A percentile compares a stretch with the other conserved stretches of the same genome.
Conservation (phyloP, 805 yeast genomes). For the Monosporozyma aerobia region DNA sequence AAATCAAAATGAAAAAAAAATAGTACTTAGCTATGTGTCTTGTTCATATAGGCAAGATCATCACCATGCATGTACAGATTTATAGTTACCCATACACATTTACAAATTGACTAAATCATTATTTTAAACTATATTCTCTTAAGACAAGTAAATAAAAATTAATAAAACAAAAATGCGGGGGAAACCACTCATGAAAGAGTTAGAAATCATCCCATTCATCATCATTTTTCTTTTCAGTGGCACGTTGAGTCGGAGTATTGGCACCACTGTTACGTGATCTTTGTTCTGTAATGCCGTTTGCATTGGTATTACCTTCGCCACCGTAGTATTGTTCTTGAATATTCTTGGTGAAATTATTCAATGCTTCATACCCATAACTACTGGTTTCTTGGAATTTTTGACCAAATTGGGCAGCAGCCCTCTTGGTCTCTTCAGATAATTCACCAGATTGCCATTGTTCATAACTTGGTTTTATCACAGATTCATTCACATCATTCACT, state of each 20-base stretch:
- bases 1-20: no score
- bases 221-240: constrained; percentile 1
- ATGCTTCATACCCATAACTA: constrained; percentile 60
- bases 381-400: constrained; percentile 88
- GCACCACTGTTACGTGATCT: neutral
- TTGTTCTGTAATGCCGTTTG: constrained; percentile 33
- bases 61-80: neutral
- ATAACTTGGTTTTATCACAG: constrained; percentile 86
- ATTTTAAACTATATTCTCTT: no score
- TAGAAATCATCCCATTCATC: constrained; percentile 6
- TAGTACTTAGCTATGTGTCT: no score
- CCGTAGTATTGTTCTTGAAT: constrained; percentile 29
- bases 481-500: constrained; percentile 74
- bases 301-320: constrained; percentile 20
- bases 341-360: constrained; percentile 45
- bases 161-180: neutral
- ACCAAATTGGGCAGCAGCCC: constrained; percentile 96
- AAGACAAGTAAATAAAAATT: no score
- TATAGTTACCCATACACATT: no score
- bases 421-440: constrained; percentile 66
- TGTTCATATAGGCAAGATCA: no score
- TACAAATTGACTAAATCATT: no score
- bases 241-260: neutral
- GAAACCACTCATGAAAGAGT: no score
- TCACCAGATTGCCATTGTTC: constrained; percentile 67